A percentile compares a stretch with the other conserved stretches of the same genome.
Conservation (phyloP, 2,329 filamentous ascomycete species). For the Aspergillus sp. region DNA sequence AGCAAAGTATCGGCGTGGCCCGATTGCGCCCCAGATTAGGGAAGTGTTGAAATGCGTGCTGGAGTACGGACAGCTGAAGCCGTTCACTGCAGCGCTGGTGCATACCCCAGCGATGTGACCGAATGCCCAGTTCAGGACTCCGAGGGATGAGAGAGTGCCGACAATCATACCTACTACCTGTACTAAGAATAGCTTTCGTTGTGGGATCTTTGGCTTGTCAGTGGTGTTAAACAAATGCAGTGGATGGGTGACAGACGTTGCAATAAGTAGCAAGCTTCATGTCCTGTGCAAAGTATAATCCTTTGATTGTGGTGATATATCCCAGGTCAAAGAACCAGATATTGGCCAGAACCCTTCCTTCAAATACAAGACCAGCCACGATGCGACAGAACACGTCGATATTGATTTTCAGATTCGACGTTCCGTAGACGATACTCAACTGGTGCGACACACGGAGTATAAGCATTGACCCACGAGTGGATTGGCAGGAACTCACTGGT, state of each 20-base stretch:
- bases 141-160: conserved; percentile 43
- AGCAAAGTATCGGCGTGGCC: conserved; percentile 64
- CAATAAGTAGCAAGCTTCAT: conserved; percentile 28
- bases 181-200: conserved; percentile 46
- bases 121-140: conserved; percentile 46
- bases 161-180: conserved; percentile 49
- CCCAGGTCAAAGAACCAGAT: conserved; percentile 26
- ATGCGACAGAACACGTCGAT: conserved; percentile 29
- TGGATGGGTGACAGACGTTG: conserved; percentile 9
- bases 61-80: conserved; percentile 55
- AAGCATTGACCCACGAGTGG: no score
- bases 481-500: conserved; percentile 14
- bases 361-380: conserved; percentile 28
- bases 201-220: conserved; percentile 29
- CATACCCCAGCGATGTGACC: conserved; percentile 44
- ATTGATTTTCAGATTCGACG: conserved; percentile 26
- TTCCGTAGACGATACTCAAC: conserved; percentile 17
- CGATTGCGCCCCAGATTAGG: conserved; percentile 68
- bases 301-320: conserved; percentile 27
- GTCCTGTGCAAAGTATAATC: conserved; percentile 25
- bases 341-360: conserved; percentile 31
- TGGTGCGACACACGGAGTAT: no score
- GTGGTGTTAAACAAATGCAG: conserved; percentile 22
- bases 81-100: conserved; percentile 55
- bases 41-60: conserved; percentile 64